Percentiles rank a stretch among this genome's conserved stretches.
phyloP scores from a whole-genome alignment of 164 flowering plant species.

The Echeveria elegans region DNA sequence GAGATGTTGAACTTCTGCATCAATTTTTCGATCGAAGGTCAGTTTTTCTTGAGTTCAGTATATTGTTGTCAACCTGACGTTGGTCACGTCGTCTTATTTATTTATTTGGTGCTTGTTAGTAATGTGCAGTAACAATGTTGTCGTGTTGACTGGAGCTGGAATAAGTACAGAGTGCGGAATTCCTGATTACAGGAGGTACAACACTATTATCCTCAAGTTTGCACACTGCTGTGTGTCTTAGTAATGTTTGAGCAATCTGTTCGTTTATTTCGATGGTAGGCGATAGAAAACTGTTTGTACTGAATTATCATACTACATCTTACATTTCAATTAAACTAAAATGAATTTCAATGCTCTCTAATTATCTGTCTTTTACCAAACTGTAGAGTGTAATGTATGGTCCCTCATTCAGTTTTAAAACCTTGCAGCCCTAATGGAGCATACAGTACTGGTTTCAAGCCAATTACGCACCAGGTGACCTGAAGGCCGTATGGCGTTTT shows the following conservation, averaged over 20 bases:
- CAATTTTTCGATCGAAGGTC: slow-evolving; percentile 63
- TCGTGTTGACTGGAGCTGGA: slow-evolving; percentile 92
- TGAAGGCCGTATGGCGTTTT: slow-evolving; percentile 38
- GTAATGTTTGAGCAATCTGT: no score
- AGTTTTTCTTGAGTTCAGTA: neutral
- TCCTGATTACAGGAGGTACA: slow-evolving; percentile 93
- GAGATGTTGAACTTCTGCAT: slow-evolving; percentile 50
- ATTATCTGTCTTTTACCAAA: neutral
- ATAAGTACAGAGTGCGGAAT: slow-evolving; percentile 93
- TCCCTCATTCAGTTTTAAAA: neutral
- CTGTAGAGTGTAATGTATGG: neutral
- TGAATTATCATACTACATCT: no score
- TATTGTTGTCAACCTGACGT: no score
- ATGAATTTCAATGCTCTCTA: neutral
- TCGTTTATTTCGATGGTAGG: neutral
- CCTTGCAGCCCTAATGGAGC: slow-evolving; percentile 94
- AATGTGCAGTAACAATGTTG: slow-evolving; percentile 57
- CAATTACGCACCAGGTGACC: slow-evolving; percentile 96
- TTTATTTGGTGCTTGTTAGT: neutral
- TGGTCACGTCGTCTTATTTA: neutral
- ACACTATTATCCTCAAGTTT: slow-evolving; percentile 1
- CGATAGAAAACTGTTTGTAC: neutral
- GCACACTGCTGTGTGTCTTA: neutral
- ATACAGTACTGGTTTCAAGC: slow-evolving; percentile 87
- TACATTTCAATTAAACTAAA: no score